Evolutionary conservation across 148 eudicot genomes (phyloP).

Genomic region (Rhododendron ovatum): DNA sequence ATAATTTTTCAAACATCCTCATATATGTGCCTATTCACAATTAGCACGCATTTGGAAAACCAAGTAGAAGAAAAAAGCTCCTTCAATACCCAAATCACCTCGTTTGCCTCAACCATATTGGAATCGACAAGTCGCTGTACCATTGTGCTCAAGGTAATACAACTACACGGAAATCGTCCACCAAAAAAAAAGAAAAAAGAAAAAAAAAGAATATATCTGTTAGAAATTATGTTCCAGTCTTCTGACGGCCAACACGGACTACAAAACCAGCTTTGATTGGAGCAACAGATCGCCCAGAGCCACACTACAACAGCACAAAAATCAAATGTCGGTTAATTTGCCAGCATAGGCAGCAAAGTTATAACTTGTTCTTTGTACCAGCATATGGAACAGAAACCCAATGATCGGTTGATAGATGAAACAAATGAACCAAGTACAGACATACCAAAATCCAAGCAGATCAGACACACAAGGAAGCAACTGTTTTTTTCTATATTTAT

Average conservation of each 20-base stretch:
- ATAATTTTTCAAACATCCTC: too few relatives aligned
- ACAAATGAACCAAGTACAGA: background rate
- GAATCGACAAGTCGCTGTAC: background rate
- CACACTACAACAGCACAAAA: conserved; percentile 41
- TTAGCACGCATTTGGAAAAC: too few relatives aligned
- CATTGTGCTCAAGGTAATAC: too few relatives aligned
- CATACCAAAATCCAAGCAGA: background rate
- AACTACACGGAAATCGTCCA: background rate
- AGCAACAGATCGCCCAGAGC: conserved; percentile 64
- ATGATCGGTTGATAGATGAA: background rate
- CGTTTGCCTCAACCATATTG: background rate
- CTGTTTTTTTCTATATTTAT: background rate
- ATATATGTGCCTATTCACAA: too few relatives aligned
- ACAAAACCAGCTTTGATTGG: conserved; percentile 53
- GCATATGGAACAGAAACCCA: background rate
- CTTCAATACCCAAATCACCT: background rate
- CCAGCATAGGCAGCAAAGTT: background rate
- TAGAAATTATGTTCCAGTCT: conserved; percentile 29
- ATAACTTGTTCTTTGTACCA: too few relatives aligned
- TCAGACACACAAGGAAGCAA: background rate
- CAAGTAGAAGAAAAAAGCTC: background rate
- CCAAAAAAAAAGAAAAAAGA: background rate
- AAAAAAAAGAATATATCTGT: background rate
- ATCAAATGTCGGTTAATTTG: background rate
- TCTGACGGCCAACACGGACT: conserved; percentile 50